phyloP scores from a whole-genome alignment of 1,284 basidiomycete species.

The Cryptococcus wingfieldii region DNA sequence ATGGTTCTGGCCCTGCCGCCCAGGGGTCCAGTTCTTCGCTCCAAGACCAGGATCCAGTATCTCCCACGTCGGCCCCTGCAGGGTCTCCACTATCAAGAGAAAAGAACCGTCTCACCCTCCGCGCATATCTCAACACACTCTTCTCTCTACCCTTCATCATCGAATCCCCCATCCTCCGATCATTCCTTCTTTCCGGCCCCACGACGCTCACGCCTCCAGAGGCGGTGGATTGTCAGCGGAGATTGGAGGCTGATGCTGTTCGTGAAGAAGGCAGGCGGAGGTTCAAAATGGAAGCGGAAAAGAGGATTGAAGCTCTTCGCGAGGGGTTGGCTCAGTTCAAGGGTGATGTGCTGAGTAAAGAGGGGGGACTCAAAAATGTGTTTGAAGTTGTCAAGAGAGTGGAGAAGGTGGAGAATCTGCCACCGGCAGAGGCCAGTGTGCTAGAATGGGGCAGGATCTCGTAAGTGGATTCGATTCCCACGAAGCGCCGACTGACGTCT shows the following conservation, averaged over 20 bases:
- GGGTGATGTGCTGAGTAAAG: slow-evolving; percentile 80
- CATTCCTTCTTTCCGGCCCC: slow-evolving; percentile 78
- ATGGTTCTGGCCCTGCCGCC: slow-evolving; percentile 41
- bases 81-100: slow-evolving; percentile 68
- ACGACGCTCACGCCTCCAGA: slow-evolving; percentile 71
- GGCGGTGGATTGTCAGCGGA: slow-evolving; percentile 66
- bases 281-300: slow-evolving; percentile 83
- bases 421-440: slow-evolving; percentile 79
- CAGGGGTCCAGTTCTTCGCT: slow-evolving; percentile 12
- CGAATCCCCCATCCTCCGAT: slow-evolving; percentile 77
- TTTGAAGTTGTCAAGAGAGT: slow-evolving; percentile 85
- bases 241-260: slow-evolving; percentile 86
- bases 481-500: neutral
- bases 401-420: slow-evolving; percentile 71
- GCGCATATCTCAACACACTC: slow-evolving; percentile 81
- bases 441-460: slow-evolving; percentile 96
- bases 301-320: slow-evolving; percentile 79
- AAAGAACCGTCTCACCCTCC: slow-evolving; percentile 90
- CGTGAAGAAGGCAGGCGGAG: slow-evolving; percentile 80
- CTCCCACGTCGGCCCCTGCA: slow-evolving; percentile 2
- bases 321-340: slow-evolving; percentile 82
- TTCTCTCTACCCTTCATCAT: slow-evolving; percentile 70
- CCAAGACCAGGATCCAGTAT: slow-evolving; percentile 1
- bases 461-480: slow-evolving; percentile 52
- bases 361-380: slow-evolving; percentile 80